Percentiles rank a stretch among this genome's conserved stretches.
Conservation (phyloP, 805 yeast genomes). For the Candida odintsovae region DNA sequence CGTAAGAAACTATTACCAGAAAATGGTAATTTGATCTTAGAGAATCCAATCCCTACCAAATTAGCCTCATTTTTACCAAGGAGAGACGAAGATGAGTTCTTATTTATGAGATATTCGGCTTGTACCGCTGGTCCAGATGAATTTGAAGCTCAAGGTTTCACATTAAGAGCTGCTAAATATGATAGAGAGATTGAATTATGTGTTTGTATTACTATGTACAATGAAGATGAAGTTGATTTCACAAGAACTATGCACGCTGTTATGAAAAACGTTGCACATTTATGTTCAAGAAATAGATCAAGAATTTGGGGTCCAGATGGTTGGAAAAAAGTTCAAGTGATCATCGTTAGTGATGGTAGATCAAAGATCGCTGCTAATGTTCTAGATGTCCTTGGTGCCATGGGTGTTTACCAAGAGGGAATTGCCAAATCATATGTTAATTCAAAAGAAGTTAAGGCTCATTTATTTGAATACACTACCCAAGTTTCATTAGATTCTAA, state of each 20-base stretch:
- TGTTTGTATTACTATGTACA: slow-evolving; percentile 94
- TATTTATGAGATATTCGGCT: slow-evolving; percentile 96
- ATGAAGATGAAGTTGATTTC: slow-evolving; percentile 85
- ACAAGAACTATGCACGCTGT: slow-evolving; percentile 94
- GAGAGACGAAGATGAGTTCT: slow-evolving; percentile 86
- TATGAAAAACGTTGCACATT: slow-evolving; percentile 84
- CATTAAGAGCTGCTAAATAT: slow-evolving; percentile 77
- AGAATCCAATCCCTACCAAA: slow-evolving; percentile 92
- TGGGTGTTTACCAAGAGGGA: slow-evolving; percentile 97
- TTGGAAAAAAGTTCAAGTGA: slow-evolving; percentile 94
- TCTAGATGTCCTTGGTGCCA: slow-evolving; percentile 81
- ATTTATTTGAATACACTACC: slow-evolving; percentile 91
- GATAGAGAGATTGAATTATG: slow-evolving; percentile 90
- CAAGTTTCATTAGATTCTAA: slow-evolving; percentile 90
- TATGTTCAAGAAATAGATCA: slow-evolving; percentile 75
- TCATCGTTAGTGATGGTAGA: slow-evolving; percentile 92
- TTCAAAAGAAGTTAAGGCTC: slow-evolving; percentile 87
- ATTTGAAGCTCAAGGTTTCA: slow-evolving; percentile 73
- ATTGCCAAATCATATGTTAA: slow-evolving; percentile 93
- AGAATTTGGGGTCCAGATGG: slow-evolving; percentile 93
- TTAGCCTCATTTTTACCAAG: slow-evolving; percentile 78
- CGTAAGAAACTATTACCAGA: slow-evolving; percentile 72
- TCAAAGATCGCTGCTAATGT: slow-evolving; percentile 81
- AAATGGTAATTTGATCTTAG: slow-evolving; percentile 79
- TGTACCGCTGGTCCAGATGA: slow-evolving; percentile 92